phyloP scores from a whole-genome alignment of 2,329 filamentous ascomycete genomes.

The Geoglossum cookeanum region DNA sequence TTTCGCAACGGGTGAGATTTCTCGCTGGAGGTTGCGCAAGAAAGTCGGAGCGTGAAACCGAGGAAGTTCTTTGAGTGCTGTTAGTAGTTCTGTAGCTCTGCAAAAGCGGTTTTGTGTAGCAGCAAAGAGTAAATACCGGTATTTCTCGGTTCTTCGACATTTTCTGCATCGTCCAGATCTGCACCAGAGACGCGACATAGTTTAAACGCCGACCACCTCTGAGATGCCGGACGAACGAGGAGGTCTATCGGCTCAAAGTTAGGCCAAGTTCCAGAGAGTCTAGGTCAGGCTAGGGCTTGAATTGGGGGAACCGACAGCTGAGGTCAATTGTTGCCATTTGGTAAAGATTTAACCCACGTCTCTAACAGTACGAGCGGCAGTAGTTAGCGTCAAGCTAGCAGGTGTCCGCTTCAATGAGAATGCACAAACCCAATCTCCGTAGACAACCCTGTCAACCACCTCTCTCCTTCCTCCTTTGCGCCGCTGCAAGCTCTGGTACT shows the following conservation, averaged over 20 bases:
- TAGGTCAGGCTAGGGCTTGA: slow-evolving; percentile 2
- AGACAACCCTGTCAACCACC: slow-evolving; percentile 41
- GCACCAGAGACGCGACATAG: not conserved
- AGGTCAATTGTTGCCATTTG: slow-evolving; percentile 52
- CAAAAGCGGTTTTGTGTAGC: not conserved
- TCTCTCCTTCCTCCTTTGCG: slow-evolving; percentile 43
- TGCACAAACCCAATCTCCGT: slow-evolving; percentile 40
- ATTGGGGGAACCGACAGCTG: slow-evolving; percentile 21
- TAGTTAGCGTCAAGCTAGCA: not conserved
- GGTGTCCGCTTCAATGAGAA: not conserved
- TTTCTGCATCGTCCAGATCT: slow-evolving; percentile 6
- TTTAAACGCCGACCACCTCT: slow-evolving; percentile 40
- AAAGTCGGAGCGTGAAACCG: slow-evolving; percentile 69
- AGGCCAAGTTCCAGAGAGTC: not conserved
- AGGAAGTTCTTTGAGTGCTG: slow-evolving; percentile 26
- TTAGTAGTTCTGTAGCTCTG: not conserved
- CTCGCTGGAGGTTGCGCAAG: slow-evolving; percentile 51
- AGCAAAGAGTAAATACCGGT: slow-evolving; percentile 3
- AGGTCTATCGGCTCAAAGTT: slow-evolving; percentile 22
- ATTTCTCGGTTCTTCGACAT: not conserved
- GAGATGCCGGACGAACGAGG: slow-evolving; percentile 42
- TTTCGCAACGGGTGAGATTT: slow-evolving; percentile 62
- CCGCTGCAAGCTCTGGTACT: slow-evolving; percentile 41
- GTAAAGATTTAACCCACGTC: slow-evolving; percentile 42
- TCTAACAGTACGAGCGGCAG: slow-evolving; percentile 9